These are phyloP conservation scores for Candolleomyces efflorescens DNA, from an alignment of 768 basidiomycete species.

Conservation along the genomic window DNA sequence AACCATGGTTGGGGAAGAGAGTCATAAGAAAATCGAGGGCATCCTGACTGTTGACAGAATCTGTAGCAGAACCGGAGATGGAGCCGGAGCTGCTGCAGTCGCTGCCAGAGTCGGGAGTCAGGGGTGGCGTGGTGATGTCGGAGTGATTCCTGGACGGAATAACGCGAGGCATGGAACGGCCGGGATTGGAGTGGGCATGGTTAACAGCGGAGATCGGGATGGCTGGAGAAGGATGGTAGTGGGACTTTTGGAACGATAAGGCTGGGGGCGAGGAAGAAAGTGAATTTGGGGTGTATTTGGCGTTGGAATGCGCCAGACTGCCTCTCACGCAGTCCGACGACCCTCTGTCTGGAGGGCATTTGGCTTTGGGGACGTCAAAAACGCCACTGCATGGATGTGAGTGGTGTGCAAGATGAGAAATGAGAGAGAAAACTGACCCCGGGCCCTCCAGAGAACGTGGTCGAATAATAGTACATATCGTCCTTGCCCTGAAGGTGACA, in stretches of 20 bases:
- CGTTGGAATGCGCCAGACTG: slow-evolving; percentile 67
- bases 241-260: slow-evolving; percentile 17
- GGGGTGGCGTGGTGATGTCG: slow-evolving; percentile 64
- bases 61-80: slow-evolving; percentile 27
- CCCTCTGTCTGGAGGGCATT: slow-evolving; percentile 97
- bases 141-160: slow-evolving; percentile 40
- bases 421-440: slow-evolving; percentile 49
- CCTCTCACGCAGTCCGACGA: slow-evolving; percentile 96
- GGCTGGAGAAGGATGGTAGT: slow-evolving; percentile 17
- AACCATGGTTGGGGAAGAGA: slow-evolving; percentile 71
- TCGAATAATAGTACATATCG: slow-evolving; percentile 88
- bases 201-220: slow-evolving; percentile 16
- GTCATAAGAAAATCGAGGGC: slow-evolving; percentile 76
- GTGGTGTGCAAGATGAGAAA: slow-evolving; percentile 5
- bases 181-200: slow-evolving; percentile 16
- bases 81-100: slow-evolving; percentile 35
- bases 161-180: slow-evolving; percentile 33
- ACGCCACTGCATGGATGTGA: slow-evolving; percentile 64
- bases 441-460: slow-evolving; percentile 92
- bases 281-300: slow-evolving; percentile 45
- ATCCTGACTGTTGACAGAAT: slow-evolving; percentile 46
- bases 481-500: slow-evolving; percentile 79
- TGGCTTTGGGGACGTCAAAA: slow-evolving; percentile 88
- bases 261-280: slow-evolving; percentile 29
- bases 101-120: slow-evolving; percentile 69